Evolutionary conservation across 371 early-diverging fungal genomes (phyloP), one percentile per base, ranked within the genome.

Genomic region (Mortierella sp.): DNA sequence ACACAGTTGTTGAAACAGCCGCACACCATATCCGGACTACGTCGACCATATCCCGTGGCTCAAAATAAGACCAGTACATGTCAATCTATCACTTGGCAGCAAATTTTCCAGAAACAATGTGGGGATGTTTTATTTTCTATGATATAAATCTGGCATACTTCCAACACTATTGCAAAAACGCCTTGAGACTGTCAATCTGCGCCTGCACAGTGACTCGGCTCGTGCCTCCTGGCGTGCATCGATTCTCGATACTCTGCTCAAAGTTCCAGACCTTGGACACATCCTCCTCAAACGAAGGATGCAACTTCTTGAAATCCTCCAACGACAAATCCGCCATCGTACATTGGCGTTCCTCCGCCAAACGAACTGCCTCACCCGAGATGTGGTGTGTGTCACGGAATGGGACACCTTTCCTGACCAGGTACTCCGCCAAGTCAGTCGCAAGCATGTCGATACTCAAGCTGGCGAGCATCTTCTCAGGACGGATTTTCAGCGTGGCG

Each of bases 341-440:
- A 30, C 81, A 81, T 12, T 82, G 81, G 39, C 92, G 91, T 50
- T 93, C 94, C 82, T 98, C 99, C 30, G 96, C 96, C 81, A 96
- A 75, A 54, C 87, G 87, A 59, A 98, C 97, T 27, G 97, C 97
- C 6, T 89, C 91, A n/a, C 99, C 99, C 50, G 97, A 94, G 59
- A 97, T 92, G 81, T 98, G 97, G 80, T 98, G 99, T 2, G 98
- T 96, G 69, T 97, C 95, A 72, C 99, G 94, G 94, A 98, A 98
- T 5, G 99, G 99, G n/a, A 98, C 89, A 17, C 91, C 91, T 76
- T 90, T 90, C 63, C 91, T 86, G 46, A 98, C 99, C 37, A 98
- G 86, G 72, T 97, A 98, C 80, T 98, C 99, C 21, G 99, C 99
- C 41, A 98, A 81, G 80, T 98, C 99, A 0, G 99, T 98, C 7